These are phyloP conservation scores for Funneliformis caledonium DNA, from an alignment of 371 early-diverging fungal species.

Conservation along the genomic window DNA sequence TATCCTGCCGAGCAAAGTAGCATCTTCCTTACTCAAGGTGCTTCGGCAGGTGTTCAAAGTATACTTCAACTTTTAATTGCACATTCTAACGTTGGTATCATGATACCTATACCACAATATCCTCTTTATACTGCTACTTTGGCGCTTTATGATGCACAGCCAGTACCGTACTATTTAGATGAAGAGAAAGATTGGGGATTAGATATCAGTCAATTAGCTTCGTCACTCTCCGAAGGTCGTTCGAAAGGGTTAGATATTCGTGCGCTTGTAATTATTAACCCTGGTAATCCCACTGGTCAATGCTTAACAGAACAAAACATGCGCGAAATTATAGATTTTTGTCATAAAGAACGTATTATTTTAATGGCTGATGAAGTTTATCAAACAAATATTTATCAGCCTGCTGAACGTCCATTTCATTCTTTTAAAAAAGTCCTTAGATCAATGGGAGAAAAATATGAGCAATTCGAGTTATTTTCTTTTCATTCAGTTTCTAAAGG, in stretches of 20 bases:
- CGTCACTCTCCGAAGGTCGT: slow-evolving; percentile 69
- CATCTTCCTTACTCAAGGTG: slow-evolving; percentile 92
- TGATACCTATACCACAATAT: slow-evolving; percentile 99
- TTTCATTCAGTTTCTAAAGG: slow-evolving; percentile 98
- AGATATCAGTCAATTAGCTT: slow-evolving; percentile 64
- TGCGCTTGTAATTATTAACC: slow-evolving; percentile 96
- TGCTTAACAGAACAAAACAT: slow-evolving; percentile 83
- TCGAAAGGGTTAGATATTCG: slow-evolving; percentile 83
- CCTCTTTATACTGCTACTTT: slow-evolving; percentile 98
- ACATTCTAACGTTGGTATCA: slow-evolving; percentile 81
- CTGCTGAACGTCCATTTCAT: slow-evolving; percentile 83
- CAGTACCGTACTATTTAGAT: slow-evolving; percentile 91
- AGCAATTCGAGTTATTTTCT: slow-evolving; percentile 83
- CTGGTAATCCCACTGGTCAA: slow-evolving; percentile 98
- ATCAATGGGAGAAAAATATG: slow-evolving; percentile 68
- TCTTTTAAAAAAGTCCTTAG: slow-evolving; percentile 92
- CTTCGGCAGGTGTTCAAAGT: slow-evolving; percentile 88
- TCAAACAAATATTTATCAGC: slow-evolving; percentile 91
- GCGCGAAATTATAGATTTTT: slow-evolving; percentile 86
- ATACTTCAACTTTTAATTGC: slow-evolving; percentile 83
- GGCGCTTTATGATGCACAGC: slow-evolving; percentile 76
- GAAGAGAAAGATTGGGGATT: slow-evolving; percentile 88
- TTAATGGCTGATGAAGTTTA: slow-evolving; percentile 98
- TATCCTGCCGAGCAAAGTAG: slow-evolving; percentile 78
- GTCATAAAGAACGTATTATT: slow-evolving; percentile 78